Percentiles rank a stretch among this genome's conserved stretches.
Conservation (phyloP, 371 early-diverging fungal genomes). For the Mortierella sp. region DNA sequence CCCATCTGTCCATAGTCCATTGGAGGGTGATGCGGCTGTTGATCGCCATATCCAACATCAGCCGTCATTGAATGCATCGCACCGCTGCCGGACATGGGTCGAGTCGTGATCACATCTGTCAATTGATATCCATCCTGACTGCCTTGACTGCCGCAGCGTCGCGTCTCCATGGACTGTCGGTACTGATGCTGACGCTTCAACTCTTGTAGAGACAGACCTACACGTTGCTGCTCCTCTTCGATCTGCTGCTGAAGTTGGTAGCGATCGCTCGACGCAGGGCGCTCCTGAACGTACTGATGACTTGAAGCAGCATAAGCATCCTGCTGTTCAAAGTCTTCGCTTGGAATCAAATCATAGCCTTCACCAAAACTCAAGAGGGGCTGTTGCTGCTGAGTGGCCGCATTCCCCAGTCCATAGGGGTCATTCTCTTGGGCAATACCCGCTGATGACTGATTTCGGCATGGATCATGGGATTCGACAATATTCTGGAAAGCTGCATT, state of each 20-base stretch:
- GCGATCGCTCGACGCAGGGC: no score
- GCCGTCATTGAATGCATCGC: background rate
- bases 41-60: background rate
- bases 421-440: no score
- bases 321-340: background rate
- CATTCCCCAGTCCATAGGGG: no score
- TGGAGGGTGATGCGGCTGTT: conserved; percentile 6
- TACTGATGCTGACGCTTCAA: conserved; percentile 42
- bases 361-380: conserved; percentile 36
- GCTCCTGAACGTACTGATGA: conserved; percentile 7
- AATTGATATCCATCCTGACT: conserved; percentile 44
- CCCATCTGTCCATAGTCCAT: conserved; percentile 18
- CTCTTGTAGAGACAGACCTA: conserved; percentile 33
- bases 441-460: background rate
- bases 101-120: conserved; percentile 34
- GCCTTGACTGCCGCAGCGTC: conserved; percentile 22
- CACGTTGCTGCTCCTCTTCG: conserved; percentile 12
- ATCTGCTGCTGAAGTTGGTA: conserved; percentile 19
- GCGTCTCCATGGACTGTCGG: conserved; percentile 19
- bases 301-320: background rate
- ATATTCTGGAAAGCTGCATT: background rate
- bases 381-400: conserved; percentile 1
- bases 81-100: conserved; percentile 38
- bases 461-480: background rate
- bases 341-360: conserved; percentile 38